Evolutionary conservation across 2,329 filamentous ascomycete genomes (phyloP).

Genomic region (Lasiodiplodia citricola): DNA sequence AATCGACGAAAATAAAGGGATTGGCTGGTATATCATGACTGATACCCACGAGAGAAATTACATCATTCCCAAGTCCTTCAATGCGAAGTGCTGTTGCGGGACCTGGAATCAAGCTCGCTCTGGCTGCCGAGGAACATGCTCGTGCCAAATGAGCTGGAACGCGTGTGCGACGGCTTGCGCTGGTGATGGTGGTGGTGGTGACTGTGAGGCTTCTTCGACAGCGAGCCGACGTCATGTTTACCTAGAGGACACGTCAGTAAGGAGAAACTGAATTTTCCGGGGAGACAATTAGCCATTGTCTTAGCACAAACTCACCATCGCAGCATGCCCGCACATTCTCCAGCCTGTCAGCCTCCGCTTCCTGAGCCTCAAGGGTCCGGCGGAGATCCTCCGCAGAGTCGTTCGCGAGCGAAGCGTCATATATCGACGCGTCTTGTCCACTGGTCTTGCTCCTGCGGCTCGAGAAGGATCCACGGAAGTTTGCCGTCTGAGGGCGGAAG

Average conservation of each 20-base stretch:
- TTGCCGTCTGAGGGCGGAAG: slow-evolving; percentile 47
- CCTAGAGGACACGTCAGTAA: slow-evolving; percentile 38
- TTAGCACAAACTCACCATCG: slow-evolving; percentile 64
- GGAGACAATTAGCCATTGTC: slow-evolving; percentile 54
- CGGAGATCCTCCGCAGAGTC: slow-evolving; percentile 81
- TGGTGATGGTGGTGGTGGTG: slow-evolving; percentile 28
- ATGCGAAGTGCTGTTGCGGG: slow-evolving; percentile 14
- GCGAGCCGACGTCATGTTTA: slow-evolving; percentile 58
- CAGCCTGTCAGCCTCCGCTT: slow-evolving; percentile 76
- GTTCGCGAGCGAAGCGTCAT: slow-evolving; percentile 66
- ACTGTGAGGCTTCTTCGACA: slow-evolving; percentile 43
- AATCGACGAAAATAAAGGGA: slow-evolving; percentile 22
- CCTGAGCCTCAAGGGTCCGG: slow-evolving; percentile 76
- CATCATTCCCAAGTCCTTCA: slow-evolving; percentile 15
- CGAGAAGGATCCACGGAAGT: slow-evolving; percentile 56
- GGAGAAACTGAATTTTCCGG: slow-evolving; percentile 10
- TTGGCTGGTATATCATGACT: slow-evolving; percentile 22
- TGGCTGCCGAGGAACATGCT: slow-evolving; percentile 18
- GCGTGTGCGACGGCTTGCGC: slow-evolving; percentile 17
- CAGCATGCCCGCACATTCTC: slow-evolving; percentile 98
- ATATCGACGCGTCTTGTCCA: slow-evolving; percentile 41
- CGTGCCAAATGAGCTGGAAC: slow-evolving; percentile 21
- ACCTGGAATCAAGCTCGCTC: slow-evolving; percentile 18
- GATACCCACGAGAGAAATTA: slow-evolving; percentile 22
- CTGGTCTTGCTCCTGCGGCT: slow-evolving; percentile 52